These are phyloP conservation scores for Intubia oerlemansii DNA, from an alignment of 2,329 filamentous ascomycete genomes.

Conservation along the genomic window DNA sequence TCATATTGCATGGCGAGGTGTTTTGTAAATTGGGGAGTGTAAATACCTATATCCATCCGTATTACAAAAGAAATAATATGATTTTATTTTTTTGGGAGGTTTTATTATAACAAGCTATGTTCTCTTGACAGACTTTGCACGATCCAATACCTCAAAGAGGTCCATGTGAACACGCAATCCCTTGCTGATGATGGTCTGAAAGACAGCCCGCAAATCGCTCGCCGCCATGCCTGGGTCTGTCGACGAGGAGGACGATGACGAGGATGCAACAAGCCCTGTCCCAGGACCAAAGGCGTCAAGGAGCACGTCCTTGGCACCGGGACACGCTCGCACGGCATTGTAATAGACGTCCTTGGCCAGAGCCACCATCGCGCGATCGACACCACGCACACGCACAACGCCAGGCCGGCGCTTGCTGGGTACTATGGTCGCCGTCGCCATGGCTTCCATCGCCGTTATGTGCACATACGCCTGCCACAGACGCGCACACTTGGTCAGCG, in stretches of 20 bases:
- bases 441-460: slow-evolving; percentile 12
- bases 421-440: slow-evolving; percentile 11
- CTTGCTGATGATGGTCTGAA: slow-evolving; percentile 6
- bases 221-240: slow-evolving; percentile 22
- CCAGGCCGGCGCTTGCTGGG: slow-evolving; percentile 8
- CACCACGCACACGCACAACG: slow-evolving; percentile 9
- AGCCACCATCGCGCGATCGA: slow-evolving; percentile 4
- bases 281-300: slow-evolving; percentile 33
- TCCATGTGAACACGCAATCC: slow-evolving; percentile 9
- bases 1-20: too few species aligned
- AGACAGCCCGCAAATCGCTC: slow-evolving; percentile 24
- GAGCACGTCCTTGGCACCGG: slow-evolving; percentile 26
- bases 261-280: neutral
- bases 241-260: too few species aligned
- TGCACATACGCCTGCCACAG: slow-evolving; percentile 30
- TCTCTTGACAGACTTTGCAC: too few species aligned
- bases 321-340: slow-evolving; percentile 23
- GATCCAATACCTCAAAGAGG: slow-evolving; percentile 5
- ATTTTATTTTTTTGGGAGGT: too few species aligned
- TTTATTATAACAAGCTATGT: too few species aligned
- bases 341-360: slow-evolving; percentile 25
- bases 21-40: too few species aligned
- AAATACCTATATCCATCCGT: too few species aligned
- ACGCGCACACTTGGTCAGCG: slow-evolving; percentile 14
- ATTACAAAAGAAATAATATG: too few species aligned